Evolutionary conservation across 192 early-diverging fungal species (phyloP).

Genomic region (Helicostylum pulchrum): DNA sequence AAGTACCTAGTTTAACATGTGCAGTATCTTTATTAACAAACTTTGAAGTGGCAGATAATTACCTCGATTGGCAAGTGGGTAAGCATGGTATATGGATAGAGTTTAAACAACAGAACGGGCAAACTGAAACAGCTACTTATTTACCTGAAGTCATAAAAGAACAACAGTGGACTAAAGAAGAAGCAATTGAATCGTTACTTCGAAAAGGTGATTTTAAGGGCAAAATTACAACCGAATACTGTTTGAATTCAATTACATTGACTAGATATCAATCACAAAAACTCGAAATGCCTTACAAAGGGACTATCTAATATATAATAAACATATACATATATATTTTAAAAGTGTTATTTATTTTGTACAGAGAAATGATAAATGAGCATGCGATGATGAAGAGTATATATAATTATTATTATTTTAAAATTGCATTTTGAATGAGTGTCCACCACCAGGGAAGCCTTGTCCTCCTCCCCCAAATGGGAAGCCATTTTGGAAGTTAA

Average conservation of each 20-base stretch:
- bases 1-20: slow-evolving; percentile 68
- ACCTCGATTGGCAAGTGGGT: slow-evolving; percentile 89
- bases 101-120: slow-evolving; percentile 53
- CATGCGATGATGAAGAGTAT: too few species aligned
- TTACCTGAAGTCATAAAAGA: slow-evolving; percentile 86
- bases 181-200: slow-evolving; percentile 54
- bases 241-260: too few species aligned
- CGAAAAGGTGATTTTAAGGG: too few species aligned
- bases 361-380: too few species aligned
- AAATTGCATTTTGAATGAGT: slow-evolving; percentile 12
- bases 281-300: too few species aligned
- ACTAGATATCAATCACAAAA: too few species aligned
- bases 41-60: slow-evolving; percentile 76
- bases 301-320: too few species aligned
- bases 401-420: not conserved
- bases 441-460: slow-evolving; percentile 4
- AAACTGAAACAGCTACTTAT: slow-evolving; percentile 76
- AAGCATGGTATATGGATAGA: slow-evolving; percentile 94
- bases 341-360: too few species aligned
- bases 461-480: slow-evolving; percentile 4
- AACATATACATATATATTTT: too few species aligned
- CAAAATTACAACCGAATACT: too few species aligned
- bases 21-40: slow-evolving; percentile 83
- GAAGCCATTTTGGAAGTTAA: slow-evolving; percentile 16
- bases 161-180: slow-evolving; percentile 85